Percentiles rank a stretch among this genome's conserved stretches.
Conservation (phyloP, 495 filamentous ascomycete genomes). For the Penicillium turbatum region DNA sequence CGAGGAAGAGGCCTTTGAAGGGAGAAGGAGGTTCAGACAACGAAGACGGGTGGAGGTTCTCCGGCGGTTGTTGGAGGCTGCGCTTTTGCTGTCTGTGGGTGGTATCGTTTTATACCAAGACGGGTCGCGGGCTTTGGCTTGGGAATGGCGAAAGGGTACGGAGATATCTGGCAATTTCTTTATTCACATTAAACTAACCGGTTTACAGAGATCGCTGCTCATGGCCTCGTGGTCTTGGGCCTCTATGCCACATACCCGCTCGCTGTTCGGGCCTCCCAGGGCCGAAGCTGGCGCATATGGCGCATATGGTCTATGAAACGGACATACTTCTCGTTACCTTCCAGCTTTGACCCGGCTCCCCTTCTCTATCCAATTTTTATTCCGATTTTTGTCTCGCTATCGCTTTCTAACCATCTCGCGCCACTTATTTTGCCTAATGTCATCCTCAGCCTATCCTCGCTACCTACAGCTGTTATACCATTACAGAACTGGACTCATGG, state of each 20-base stretch:
- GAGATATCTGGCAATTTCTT: background rate
- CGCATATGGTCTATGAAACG: conserved; percentile 23
- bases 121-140: conserved; percentile 33
- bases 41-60: conserved; percentile 42
- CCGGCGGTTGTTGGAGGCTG: conserved; percentile 42
- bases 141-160: conserved; percentile 44
- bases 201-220: conserved; percentile 45
- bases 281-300: conserved; percentile 27
- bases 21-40: conserved; percentile 29
- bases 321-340: conserved; percentile 53
- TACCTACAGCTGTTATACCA: conserved; percentile 72
- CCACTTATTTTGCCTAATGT: conserved; percentile 70
- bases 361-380: conserved; percentile 78
- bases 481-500: conserved; percentile 48
- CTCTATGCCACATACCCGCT: conserved; percentile 50
- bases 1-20: conserved; percentile 23
- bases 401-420: conserved; percentile 56
- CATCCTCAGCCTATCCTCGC: conserved; percentile 69
- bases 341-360: conserved; percentile 84
- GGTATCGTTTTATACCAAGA: conserved; percentile 34
- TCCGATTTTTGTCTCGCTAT: conserved; percentile 72
- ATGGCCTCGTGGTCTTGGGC: conserved; percentile 36
- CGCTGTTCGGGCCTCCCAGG: conserved; percentile 21
- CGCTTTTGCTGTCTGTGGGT: conserved; percentile 43
- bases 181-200: background rate